Percentiles rank a stretch among this genome's conserved stretches.
Conservation (phyloP, 176 grass and related monocot species). For the Poa pratensis region DNA sequence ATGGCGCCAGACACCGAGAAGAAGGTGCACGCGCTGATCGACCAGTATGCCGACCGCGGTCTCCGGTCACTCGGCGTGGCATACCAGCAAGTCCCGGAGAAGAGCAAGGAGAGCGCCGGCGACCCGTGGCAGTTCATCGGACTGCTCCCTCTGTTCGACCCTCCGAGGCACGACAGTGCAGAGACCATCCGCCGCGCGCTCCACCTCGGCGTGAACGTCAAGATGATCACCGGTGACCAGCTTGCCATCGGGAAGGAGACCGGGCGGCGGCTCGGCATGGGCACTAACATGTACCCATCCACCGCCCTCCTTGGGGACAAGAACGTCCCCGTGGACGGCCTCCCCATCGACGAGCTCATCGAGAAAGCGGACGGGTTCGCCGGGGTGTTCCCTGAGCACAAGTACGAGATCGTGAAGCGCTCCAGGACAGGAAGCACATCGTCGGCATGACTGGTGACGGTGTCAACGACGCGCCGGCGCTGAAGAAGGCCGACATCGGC, state of each 20-base stretch:
- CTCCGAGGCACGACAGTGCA: constrained; percentile 86
- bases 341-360: constrained; percentile 89
- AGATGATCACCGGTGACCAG: constrained; percentile 99
- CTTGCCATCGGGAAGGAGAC: constrained; percentile 95
- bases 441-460: constrained; percentile 91
- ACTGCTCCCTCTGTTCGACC: constrained; percentile 83
- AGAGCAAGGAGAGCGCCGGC: constrained; percentile 71
- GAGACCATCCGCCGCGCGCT: constrained; percentile 91
- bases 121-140: constrained; percentile 87
- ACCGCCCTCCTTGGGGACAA: constrained; percentile 80
- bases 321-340: constrained; percentile 57
- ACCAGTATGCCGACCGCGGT: constrained; percentile 71
- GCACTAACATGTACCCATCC: constrained; percentile 96
- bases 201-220: constrained; percentile 81
- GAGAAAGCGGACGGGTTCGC: constrained; percentile 95
- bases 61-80: constrained; percentile 80
- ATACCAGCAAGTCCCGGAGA: constrained; percentile 75
- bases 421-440: constrained; percentile 87
- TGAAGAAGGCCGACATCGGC: constrained; percentile 97
- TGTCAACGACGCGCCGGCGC: constrained; percentile 90
- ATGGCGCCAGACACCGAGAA: constrained; percentile 59
- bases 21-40: constrained; percentile 71
- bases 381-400: constrained; percentile 95
- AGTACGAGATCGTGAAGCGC: constrained; percentile 96
- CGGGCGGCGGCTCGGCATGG: constrained; percentile 84